phyloP scores from a whole-genome alignment of 352 stramenopile species.

The Phytophthora multivora region DNA sequence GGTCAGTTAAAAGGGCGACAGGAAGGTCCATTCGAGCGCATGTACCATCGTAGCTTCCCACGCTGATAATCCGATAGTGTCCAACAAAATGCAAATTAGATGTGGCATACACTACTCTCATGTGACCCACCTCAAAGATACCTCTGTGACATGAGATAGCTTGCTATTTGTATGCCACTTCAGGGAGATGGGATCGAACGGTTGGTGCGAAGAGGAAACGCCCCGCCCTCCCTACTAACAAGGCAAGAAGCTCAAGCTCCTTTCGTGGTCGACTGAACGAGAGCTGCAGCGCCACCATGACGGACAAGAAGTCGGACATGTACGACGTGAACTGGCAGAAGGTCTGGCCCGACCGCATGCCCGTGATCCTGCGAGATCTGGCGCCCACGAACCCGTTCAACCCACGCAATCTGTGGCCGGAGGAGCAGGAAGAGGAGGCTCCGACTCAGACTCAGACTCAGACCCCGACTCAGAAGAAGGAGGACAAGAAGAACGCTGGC shows the following conservation, averaged over 20 bases:
- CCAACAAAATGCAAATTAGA: conserved; percentile 4
- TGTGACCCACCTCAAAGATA: conserved; percentile 28
- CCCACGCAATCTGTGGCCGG: conserved; percentile 83
- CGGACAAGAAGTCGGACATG: conserved; percentile 78
- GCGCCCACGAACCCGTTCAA: conserved; percentile 88
- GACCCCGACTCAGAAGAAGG: neutral
- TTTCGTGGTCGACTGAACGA: neutral
- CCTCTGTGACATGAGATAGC: conserved; percentile 21
- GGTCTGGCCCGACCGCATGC: conserved; percentile 88
- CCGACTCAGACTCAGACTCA: conserved; percentile 27
- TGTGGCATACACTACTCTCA: neutral
- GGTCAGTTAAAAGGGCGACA: neutral
- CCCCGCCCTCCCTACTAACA: conserved; percentile 6
- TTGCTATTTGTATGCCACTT: conserved; percentile 16
- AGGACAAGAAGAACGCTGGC: conserved; percentile 29
- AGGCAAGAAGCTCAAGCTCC: neutral
- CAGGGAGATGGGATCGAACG: conserved; percentile 22
- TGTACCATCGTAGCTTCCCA: conserved; percentile 13
- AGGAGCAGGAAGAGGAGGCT: conserved; percentile 68
- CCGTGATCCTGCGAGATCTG: conserved; percentile 85
- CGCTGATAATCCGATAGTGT: conserved; percentile 11
- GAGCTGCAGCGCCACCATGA: conserved; percentile 32
- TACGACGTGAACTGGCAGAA: conserved; percentile 91
- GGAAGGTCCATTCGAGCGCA: neutral
- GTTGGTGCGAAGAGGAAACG: conserved; percentile 22